These are phyloP conservation scores for Candida orba DNA, from an alignment of 805 yeast species.

Conservation along the genomic window DNA sequence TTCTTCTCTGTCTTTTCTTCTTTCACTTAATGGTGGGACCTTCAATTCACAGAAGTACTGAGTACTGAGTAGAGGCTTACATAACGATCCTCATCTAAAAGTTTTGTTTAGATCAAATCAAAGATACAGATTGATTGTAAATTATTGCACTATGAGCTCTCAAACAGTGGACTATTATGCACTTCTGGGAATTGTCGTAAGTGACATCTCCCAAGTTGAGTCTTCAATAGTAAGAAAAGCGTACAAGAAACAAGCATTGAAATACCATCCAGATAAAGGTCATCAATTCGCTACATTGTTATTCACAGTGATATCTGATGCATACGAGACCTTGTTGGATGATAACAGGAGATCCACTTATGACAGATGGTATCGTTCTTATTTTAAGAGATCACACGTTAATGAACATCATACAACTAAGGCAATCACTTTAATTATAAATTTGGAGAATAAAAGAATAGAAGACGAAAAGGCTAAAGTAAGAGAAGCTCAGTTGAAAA, in stretches of 20 bases:
- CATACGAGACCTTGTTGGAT: conserved; percentile 13
- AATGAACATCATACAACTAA: not conserved
- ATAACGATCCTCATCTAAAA: too few species aligned
- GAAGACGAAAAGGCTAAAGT: not conserved
- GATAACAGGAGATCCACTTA: not conserved
- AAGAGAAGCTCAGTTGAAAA: not conserved
- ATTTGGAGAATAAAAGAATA: not conserved
- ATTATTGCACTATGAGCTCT: too few species aligned
- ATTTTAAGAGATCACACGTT: conserved; percentile 9
- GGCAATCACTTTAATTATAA: not conserved
- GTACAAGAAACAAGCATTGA: conserved; percentile 60
- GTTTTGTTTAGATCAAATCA: too few species aligned
- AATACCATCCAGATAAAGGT: conserved; percentile 75
- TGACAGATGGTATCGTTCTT: conserved; percentile 13
- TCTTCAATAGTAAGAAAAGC: conserved; percentile 55
- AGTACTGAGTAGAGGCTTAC: too few species aligned
- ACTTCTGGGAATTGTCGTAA: conserved; percentile 1
- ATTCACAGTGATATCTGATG: conserved; percentile 13
- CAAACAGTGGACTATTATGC: conserved; percentile 8
- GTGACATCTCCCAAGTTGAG: not conserved
- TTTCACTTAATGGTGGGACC: too few species aligned
- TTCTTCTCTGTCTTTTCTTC: too few species aligned
- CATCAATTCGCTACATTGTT: conserved; percentile 18
- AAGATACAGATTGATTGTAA: too few species aligned
- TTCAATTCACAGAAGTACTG: too few species aligned